Evolutionary conservation across 2,329 filamentous ascomycete species (phyloP), one percentile per base, ranked within the genome.

Genomic region (Aspergillus unguis): DNA sequence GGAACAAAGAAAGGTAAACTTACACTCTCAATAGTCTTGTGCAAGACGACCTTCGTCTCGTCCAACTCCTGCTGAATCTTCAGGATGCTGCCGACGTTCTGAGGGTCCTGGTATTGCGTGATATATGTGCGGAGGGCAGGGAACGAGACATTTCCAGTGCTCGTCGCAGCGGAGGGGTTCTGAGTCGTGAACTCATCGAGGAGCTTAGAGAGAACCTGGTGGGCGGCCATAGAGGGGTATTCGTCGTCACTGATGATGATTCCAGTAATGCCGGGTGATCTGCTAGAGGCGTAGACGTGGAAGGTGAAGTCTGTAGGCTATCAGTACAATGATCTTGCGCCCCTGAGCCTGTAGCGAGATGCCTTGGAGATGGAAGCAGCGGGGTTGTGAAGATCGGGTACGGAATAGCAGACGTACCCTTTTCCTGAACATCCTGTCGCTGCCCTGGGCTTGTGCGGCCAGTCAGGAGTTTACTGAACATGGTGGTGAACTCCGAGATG

Each of bases 31-130:
- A 96, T 96, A 41, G 94, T 96, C 83, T 97, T 95, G 77, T 97
- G 91, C 64, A 99, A 80, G 54, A 96, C 87, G 68, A 95, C 92
- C 82, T 96, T 97, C 56, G 92, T 97, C 80, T 96, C 92, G 68
- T 97, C 92, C 56, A 99, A 80, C 77, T 99, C 91, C 76, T 90
- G 88, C 74, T 97, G 92, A 65, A 99, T 96, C 80, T 90, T 92
- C 79, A 90, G 84, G 69, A 97, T 95, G 74, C 86, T 92, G 76
- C 95, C 91, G 61, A 90, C 92, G 75, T 95, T 83, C 66, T 85
- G 80, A 9, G 92, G 91, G 71, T 96, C 88, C 77, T 96, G 89
- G 76, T 91, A 95, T 61, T 86, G 85, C 37, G 73, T 68, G 46
- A 88, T 80, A 73, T 95, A 95, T 38, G 90, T 87, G 71, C 89